Evolutionary conservation across 2,329 filamentous ascomycete genomes (phyloP), one percentile per base, ranked within the genome.

Genomic region (Xylogone sp.): DNA sequence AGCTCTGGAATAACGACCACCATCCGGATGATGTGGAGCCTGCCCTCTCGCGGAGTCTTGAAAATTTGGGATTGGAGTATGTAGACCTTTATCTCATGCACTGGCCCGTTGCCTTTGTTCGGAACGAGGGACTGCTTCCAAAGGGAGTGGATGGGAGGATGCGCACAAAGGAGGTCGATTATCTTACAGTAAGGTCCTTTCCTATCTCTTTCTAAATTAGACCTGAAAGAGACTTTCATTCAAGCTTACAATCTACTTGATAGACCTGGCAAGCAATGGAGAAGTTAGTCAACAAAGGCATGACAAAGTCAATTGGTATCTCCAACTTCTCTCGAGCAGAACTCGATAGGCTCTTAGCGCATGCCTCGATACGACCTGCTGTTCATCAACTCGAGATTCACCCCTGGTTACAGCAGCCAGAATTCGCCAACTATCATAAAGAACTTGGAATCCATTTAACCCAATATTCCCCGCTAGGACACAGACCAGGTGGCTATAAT

Each of bases 51-150:
- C 82, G 86, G 75, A 86, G 82, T 62, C 73, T 93, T 65, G 78
- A 84, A 71, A 77, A 79, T 53, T 73, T 94, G 34, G 87, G 87
- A 1, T 74, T 93, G 45, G 85, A 90, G 56, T 55, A 93, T 65
- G 77, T 94, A 7, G 89, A 94, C 65, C 74, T 93, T 53, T 89
- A 81, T 66, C 77, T 94, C 27, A 80, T 92, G 75, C 89, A 94
- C 73, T 92, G 88, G 87, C 85, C 87, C 6, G 73, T 89, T 43
- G 82, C 85, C 46, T 83, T 90, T 81, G 90, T 90, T 72, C 85
- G 27, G 13, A 8, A 31, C 27, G 27, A 31, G 13, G 8, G 8
- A 31, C 7, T 31, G 13, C 13, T 31, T 31, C 13, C 13, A 13
- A 13, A 7, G 27, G 8, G 8, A 31, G 8, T 31, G 27, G 8